Percentiles rank a stretch among this genome's conserved stretches.
Evolutionary conservation across 139 green algal genomes (phyloP).

Genomic region (Deuterostichococcus epilithicus): DNA sequence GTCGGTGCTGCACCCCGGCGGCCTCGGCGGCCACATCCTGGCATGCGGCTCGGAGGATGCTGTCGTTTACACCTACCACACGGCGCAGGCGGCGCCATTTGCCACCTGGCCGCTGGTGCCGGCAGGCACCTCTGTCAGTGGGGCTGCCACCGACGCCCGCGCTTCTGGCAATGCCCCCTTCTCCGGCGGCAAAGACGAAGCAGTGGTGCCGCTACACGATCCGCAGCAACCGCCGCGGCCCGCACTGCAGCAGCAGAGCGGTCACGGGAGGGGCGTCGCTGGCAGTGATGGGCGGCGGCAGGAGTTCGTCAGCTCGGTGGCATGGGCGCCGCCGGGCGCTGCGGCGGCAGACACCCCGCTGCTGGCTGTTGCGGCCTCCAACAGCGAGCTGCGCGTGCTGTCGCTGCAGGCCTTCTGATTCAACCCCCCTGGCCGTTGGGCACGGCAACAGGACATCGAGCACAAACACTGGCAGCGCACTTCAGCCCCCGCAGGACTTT

Average conservation of each 20-base stretch:
- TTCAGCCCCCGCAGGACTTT: no score
- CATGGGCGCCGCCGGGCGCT: conserved; percentile 24
- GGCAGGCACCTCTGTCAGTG: no score
- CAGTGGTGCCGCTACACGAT: neutral
- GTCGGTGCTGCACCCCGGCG: conserved; percentile 47
- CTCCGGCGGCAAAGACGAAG: neutral
- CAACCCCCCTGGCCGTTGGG: no score
- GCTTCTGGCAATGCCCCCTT: neutral
- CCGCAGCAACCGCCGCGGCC: neutral
- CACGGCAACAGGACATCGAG: no score
- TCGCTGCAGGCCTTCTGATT: conserved; percentile 14
- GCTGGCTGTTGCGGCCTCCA: conserved; percentile 27
- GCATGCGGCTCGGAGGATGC: conserved; percentile 72
- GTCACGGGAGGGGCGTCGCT: no score
- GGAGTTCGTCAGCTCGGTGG: conserved; percentile 33
- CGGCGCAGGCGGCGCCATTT: conserved; percentile 16
- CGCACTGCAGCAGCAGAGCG: conserved; percentile 1
- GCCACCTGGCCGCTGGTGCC: conserved; percentile 1
- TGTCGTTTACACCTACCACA: conserved; percentile 26
- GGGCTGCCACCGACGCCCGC: neutral
- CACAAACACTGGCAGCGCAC: no score
- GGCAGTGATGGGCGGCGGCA: neutral
- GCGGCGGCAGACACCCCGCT: conserved; percentile 8
- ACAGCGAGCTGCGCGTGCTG: conserved; percentile 22
- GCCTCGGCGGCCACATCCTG: conserved; percentile 40